phyloP scores from a whole-genome alignment of 2,329 filamentous ascomycete species.

The Ophiostoma himal-ulmi region DNA sequence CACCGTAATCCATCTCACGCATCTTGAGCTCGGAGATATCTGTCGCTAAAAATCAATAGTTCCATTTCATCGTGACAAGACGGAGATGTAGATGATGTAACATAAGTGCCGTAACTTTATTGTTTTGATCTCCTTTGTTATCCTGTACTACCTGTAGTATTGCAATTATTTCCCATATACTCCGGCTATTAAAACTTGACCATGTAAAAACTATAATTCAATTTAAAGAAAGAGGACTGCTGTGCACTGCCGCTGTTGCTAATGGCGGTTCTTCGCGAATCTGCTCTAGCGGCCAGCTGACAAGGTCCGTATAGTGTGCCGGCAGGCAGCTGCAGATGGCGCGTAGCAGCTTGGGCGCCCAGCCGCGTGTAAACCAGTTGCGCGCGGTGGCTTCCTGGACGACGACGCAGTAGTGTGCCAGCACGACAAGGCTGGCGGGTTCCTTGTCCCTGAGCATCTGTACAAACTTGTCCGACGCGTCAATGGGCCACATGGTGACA shows the following conservation, averaged over 20 bases:
- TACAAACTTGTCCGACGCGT: conserved; percentile 27
- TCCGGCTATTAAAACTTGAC: neutral
- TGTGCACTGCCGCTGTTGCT: neutral
- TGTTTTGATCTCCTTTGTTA: neutral
- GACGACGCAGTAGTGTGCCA: conserved; percentile 29
- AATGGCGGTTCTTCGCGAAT: neutral
- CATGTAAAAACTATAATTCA: neutral
- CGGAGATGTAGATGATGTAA: neutral
- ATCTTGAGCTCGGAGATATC: neutral
- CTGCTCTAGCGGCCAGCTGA: neutral
- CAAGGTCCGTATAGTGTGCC: neutral
- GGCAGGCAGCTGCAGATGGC: conserved; percentile 11
- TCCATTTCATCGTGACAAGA: neutral
- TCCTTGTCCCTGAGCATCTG: conserved; percentile 25
- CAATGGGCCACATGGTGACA: conserved; percentile 28
- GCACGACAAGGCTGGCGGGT: conserved; percentile 26
- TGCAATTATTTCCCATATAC: neutral
- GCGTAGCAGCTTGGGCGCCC: conserved; percentile 16
- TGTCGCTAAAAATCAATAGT: neutral
- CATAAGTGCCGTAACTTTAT: neutral
- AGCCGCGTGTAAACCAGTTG: conserved; percentile 16
- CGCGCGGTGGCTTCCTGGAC: conserved; percentile 14
- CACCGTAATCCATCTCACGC: neutral
- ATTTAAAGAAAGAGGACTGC: neutral
- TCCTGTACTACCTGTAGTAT: too few relatives aligned